Evolutionary conservation across 352 stramenopile genomes (phyloP), one percentile per base, ranked within the genome.

Genomic region (Lagenidium sp.): DNA sequence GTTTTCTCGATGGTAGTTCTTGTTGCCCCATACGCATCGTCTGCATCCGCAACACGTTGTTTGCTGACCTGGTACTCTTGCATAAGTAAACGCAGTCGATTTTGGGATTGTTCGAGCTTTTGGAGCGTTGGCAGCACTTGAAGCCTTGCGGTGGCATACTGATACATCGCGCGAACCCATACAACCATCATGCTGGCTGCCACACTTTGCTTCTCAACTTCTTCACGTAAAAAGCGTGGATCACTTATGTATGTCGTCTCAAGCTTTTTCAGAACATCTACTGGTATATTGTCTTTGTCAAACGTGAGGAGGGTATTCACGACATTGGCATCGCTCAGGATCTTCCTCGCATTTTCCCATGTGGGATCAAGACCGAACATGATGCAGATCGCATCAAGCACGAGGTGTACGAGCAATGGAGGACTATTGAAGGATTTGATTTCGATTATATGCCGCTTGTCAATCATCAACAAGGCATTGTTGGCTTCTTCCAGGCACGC

Each of bases 381-480:
- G 3, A 86, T 68, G 44, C 78, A 88, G 12, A 90, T 68, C 0
- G 74, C 78, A 6, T 85, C 75, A 2, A 90, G 34, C 2, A 86
- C 75, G 10, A 87, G 47, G 25, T 87, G 75, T 2, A 90, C 78
- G 0, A 90, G 50, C 13, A 74, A 54, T 4, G 78, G 78, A 4
- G 78, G 78, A 25, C 51, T 86, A 11, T 70, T 80, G 29, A 90
- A 90, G 42, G 78, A 87, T 53, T 90, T 90, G 60, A 90, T 85
- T 54, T 90, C 78, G 22, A 85, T 58, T 23, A 90, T 84, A 38
- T 87, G 77, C 1, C 70, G 65, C 43, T 80, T 71, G 30, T 90
- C 75, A 16, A 90, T 72, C 25, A 79, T 44, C 18, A 82, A 24
- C 2, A 90, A 52, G 0, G 70, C 66, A 0, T 52, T 50, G 32